Evolutionary conservation across 495 filamentous ascomycete genomes (phyloP).

Genomic region (Aspergillus taichungensis): DNA sequence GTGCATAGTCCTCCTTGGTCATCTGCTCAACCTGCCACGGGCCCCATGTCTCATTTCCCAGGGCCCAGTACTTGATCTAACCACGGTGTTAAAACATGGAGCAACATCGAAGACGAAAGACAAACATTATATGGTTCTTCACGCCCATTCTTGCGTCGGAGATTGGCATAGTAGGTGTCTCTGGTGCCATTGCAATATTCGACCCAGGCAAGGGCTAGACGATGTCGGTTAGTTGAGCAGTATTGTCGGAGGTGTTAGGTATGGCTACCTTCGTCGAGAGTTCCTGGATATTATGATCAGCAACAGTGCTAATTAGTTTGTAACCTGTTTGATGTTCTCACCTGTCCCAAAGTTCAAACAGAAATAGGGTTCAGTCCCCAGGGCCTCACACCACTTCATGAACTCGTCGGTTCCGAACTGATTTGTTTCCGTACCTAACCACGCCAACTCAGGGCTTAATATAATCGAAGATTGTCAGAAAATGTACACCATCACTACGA

Average conservation of each 20-base stretch:
- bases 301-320: background rate
- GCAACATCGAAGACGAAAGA: background rate
- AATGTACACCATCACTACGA: background rate
- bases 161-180: constrained; percentile 71
- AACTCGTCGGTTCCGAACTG: constrained; percentile 79
- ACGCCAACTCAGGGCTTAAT: constrained; percentile 60
- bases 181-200: constrained; percentile 70
- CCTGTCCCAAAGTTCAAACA: constrained; percentile 67
- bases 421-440: constrained; percentile 66
- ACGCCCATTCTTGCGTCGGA: constrained; percentile 61
- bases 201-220: constrained; percentile 58
- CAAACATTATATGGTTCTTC: constrained; percentile 63
- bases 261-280: constrained; percentile 55
- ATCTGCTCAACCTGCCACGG: constrained; percentile 75
- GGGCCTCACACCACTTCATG: constrained; percentile 63
- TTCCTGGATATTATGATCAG: constrained; percentile 31
- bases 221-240: background rate
- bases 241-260: background rate
- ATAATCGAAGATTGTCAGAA: background rate
- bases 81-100: constrained; percentile 3
- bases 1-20: constrained; percentile 66
- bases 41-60: constrained; percentile 69
- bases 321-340: background rate
- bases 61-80: constrained; percentile 55
- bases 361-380: constrained; percentile 65